Evolutionary conservation across 2,329 filamentous ascomycete genomes (phyloP), one percentile per base, ranked within the genome.

Genomic region (Cadophora gregata): DNA sequence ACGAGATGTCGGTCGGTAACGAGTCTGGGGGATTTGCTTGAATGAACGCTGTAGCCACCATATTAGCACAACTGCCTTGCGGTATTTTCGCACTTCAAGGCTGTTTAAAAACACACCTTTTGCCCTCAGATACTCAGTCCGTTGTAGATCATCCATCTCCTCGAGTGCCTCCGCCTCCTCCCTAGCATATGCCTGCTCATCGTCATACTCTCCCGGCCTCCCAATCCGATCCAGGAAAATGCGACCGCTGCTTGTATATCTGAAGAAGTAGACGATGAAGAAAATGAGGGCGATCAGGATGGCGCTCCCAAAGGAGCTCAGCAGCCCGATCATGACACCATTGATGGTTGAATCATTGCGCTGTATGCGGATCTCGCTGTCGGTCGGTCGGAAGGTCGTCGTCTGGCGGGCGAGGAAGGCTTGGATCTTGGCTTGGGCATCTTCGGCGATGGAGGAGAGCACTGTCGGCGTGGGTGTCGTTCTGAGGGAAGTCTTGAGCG

Each of bases 161-260:
- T 97, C 95, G 78, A 99, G 81, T 66, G 96, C 96, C 79, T 97
- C 93, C 42, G 93, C 93, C 86, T 99, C 96, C 79, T 98, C 96
- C 76, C 92, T 89, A 71, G 90, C 86, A 81, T 97, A 97, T 12
- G 93, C 92, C 81, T 98, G 95, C 79, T 98, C 96, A 80, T 99
- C 96, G 78, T 99, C 96, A 79, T 93, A 99, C 81, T 98, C 96
- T 74, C 96, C 96, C 0, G 96, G 96, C 67, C 95, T 86, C 55
- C 93, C 93, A 78, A 99, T 90, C 71, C 95, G 90, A 81, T 99
- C 96, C 73, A 99, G 86, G 70, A 98, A 88, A 76, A 99, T 97
- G 73, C 95, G 88, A 51, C 95, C 95, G 60, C 90, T 90, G 63
- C 85, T 88, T 45, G 95, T 97, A 79, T 96, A 96, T 80, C 92